Conservation (phyloP, 768 basidiomycete genomes). For the Pholiota molesta region DNA sequence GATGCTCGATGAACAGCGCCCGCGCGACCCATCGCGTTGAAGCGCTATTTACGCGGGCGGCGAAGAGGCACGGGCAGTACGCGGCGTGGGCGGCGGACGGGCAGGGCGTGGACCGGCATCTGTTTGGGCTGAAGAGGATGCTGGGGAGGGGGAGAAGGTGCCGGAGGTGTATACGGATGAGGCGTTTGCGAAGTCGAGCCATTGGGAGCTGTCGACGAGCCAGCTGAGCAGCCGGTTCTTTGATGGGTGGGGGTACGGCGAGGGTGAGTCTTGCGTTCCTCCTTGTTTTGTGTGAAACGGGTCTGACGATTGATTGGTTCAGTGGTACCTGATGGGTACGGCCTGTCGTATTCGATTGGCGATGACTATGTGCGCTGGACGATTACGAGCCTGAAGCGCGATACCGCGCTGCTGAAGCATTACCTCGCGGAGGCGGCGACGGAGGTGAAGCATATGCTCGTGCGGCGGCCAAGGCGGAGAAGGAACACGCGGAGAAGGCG, state of each 20-base stretch:
- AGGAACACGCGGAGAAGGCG: constrained; percentile 34
- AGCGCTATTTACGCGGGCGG: constrained; percentile 76
- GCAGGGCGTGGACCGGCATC: constrained; percentile 92
- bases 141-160: constrained; percentile 68
- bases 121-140: constrained; percentile 91
- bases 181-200: constrained; percentile 67
- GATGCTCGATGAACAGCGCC: constrained; percentile 61
- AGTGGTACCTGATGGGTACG: constrained; percentile 88
- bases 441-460: constrained; percentile 77
- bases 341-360: constrained; percentile 88
- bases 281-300: not conserved
- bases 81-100: constrained; percentile 91
- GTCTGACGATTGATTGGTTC: not conserved
- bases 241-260: constrained; percentile 97
- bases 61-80: constrained; percentile 84
- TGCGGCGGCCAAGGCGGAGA: constrained; percentile 55
- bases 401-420: constrained; percentile 59
- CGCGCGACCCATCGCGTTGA: constrained; percentile 47
- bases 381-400: constrained; percentile 71
- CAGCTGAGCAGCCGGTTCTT: constrained; percentile 82
- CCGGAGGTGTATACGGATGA: constrained; percentile 78
- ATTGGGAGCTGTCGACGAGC: constrained; percentile 95
- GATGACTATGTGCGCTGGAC: constrained; percentile 88
- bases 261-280: constrained; percentile 55
- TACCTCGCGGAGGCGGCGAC: constrained; percentile 82